These are phyloP conservation scores for Lentinula aciculospora DNA, from an alignment of 768 basidiomycete species.

Conservation along the genomic window DNA sequence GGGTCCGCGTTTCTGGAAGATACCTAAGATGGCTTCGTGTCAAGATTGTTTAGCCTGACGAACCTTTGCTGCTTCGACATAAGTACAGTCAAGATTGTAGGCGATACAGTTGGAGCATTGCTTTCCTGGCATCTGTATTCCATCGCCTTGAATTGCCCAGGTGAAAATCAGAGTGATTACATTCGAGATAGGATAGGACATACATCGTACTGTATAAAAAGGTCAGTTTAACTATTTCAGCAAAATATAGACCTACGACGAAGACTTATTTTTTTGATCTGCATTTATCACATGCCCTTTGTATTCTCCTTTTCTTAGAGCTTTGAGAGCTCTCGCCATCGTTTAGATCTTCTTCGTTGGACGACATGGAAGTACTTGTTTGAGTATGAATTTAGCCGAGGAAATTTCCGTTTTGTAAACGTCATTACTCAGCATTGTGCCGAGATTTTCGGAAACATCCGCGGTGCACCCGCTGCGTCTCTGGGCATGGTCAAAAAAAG, in stretches of 20 bases:
- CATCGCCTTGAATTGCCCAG: conserved; percentile 45
- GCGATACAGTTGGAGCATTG: conserved; percentile 65
- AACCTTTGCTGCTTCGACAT: conserved; percentile 66
- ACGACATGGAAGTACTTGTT: conserved; percentile 40
- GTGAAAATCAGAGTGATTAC: neutral
- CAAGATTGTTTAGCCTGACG: conserved; percentile 16
- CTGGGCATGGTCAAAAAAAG: too few relatives aligned
- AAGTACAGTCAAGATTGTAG: conserved; percentile 61
- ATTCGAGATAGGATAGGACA: neutral
- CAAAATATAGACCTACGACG: conserved; percentile 15
- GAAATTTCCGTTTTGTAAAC: neutral
- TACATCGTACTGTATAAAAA: conserved; percentile 56
- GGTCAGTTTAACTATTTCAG: conserved; percentile 1
- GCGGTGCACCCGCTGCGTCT: too few relatives aligned
- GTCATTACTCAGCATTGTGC: neutral
- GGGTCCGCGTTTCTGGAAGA: conserved; percentile 48
- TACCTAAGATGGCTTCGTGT: neutral
- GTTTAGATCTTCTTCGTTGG: conserved; percentile 58
- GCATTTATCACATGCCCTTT: conserved; percentile 81
- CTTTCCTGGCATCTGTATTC: conserved; percentile 62
- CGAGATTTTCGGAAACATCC: too few relatives aligned
- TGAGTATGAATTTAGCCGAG: neutral
- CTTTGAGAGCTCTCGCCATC: conserved; percentile 30
- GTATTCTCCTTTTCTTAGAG: conserved; percentile 65
- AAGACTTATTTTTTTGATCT: too few relatives aligned